Evolutionary conservation across 176 grass and related monocot genomes (phyloP), one percentile per base, ranked within the genome.

Genomic region (Triticum aestivum): DNA sequence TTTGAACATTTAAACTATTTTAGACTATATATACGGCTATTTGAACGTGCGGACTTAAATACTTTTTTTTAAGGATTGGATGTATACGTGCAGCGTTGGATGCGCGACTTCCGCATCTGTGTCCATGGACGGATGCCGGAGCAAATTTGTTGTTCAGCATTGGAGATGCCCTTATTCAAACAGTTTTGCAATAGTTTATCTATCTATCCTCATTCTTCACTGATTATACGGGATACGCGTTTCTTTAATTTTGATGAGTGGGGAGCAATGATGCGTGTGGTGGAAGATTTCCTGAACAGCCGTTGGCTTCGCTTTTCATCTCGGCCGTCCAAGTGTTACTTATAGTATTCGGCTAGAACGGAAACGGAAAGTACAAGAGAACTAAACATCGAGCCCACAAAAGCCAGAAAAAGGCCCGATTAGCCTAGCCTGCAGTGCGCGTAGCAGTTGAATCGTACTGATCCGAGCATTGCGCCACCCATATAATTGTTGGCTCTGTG

Each of bases 371-470:
- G 63, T 69, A 61, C 27, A 12, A 39, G 33, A 69, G 69, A 73
- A 24, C 10, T 12, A 30, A 30, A 23, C 84, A 30, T 27, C 63
- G 62, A 75, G 26, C 78, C 38, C 35, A 67, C 61, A 20, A n/a
- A 58, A 38, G 45, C 32, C 8, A 66, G n/a, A 27, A 21, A 20
- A 15, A 47, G 70, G 21, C 38, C 52, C 20, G 3, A 52, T 37
- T 52, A 14, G 32, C 49, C 67, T 52, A n/a, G 32, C 49, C 67
- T 18, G 18, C 80, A 26, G 80, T 12, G 32, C 65, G 81, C 9
- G 69, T 41, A 51, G 61, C 59, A 15, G 32, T 11, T 59, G 68
- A 81, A 85, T 81, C 42, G 76, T 77, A 59, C 17, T 56, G 75
- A 33, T 61, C 30, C 52, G 72, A 58, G 32, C 59, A 73, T 58